Evolutionary conservation across 352 stramenopile species (phyloP).

Genomic region (Phytopythium aichiense): DNA sequence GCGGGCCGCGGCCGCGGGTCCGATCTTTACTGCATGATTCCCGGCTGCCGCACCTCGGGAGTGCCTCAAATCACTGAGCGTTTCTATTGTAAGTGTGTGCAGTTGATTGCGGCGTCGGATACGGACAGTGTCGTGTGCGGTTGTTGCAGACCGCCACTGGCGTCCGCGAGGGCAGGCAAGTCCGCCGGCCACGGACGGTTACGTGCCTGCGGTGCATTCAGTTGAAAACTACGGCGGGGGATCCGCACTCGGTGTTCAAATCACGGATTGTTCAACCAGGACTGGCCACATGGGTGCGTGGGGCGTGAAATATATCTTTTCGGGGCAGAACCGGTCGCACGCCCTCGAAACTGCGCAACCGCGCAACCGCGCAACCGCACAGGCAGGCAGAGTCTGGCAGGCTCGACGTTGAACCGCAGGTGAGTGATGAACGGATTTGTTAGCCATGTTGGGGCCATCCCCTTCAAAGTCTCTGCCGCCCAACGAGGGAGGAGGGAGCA

Average conservation of each 20-base stretch:
- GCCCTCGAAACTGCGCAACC: background rate
- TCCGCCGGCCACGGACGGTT: background rate
- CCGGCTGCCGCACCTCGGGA: background rate
- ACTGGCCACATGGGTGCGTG: background rate
- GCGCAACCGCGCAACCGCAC: background rate
- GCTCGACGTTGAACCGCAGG: background rate
- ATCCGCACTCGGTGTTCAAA: background rate
- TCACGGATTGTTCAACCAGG: background rate
- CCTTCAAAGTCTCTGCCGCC: constrained; percentile 5
- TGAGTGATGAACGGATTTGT: background rate
- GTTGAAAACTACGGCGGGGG: background rate
- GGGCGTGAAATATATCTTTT: background rate
- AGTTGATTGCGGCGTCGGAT: background rate
- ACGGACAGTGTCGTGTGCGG: constrained; percentile 1
- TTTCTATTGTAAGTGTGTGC: background rate
- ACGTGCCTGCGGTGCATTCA: background rate
- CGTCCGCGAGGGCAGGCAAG: too few relatives aligned
- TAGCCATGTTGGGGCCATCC: constrained; percentile 4
- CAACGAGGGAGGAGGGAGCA: background rate
- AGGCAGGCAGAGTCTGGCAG: too few relatives aligned
- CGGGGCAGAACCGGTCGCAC: background rate
- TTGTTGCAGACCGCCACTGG: background rate
- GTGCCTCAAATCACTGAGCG: constrained; percentile 1
- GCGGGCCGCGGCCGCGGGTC: background rate
- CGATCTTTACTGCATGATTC: constrained; percentile 3